Evolutionary conservation across 2,329 filamentous ascomycete genomes (phyloP).

Genomic region (Neofusicoccum umdonicola): DNA sequence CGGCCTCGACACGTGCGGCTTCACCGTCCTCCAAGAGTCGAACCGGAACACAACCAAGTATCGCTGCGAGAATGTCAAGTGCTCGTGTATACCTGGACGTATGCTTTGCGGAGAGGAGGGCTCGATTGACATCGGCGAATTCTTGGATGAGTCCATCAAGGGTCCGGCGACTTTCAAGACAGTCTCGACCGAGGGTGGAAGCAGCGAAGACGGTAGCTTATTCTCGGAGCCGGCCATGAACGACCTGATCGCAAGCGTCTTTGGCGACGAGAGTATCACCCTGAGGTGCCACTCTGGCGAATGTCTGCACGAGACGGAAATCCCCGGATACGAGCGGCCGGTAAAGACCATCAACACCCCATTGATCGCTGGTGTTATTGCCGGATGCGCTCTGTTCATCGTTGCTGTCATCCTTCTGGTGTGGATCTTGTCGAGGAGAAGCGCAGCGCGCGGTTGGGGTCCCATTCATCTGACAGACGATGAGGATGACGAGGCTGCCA

Average conservation of each 20-base stretch:
- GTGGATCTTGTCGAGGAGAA: conserved; percentile 84
- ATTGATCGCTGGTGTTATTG: conserved; percentile 90
- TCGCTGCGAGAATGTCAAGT: conserved; percentile 78
- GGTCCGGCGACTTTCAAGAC: conserved; percentile 86
- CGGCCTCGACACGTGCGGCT: conserved; percentile 76
- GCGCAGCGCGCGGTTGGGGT: conserved; percentile 59
- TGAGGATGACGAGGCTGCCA: conserved; percentile 77
- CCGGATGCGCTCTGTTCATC: conserved; percentile 78
- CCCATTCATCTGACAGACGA: conserved; percentile 78
- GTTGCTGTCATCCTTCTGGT: conserved; percentile 79
- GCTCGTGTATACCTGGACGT: conserved; percentile 82
- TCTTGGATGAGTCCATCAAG: conserved; percentile 76
- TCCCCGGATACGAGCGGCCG: conserved; percentile 84
- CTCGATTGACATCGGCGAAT: conserved; percentile 89
- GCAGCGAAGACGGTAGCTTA: conserved; percentile 68
- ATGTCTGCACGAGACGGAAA: conserved; percentile 87
- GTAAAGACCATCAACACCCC: conserved; percentile 96
- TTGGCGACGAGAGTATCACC: conserved; percentile 87
- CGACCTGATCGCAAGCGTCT: conserved; percentile 79
- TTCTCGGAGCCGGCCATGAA: conserved; percentile 95
- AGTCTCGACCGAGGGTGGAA: conserved; percentile 52
- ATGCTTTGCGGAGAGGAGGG: conserved; percentile 93
- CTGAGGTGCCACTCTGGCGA: conserved; percentile 82
- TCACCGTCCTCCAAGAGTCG: conserved; percentile 65
- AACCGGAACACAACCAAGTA: conserved; percentile 80